Percentiles rank a stretch among this genome's conserved stretches.
Conservation (phyloP, 2,329 filamentous ascomycete genomes). For the Immersiporthe knoxdaviesiana region DNA sequence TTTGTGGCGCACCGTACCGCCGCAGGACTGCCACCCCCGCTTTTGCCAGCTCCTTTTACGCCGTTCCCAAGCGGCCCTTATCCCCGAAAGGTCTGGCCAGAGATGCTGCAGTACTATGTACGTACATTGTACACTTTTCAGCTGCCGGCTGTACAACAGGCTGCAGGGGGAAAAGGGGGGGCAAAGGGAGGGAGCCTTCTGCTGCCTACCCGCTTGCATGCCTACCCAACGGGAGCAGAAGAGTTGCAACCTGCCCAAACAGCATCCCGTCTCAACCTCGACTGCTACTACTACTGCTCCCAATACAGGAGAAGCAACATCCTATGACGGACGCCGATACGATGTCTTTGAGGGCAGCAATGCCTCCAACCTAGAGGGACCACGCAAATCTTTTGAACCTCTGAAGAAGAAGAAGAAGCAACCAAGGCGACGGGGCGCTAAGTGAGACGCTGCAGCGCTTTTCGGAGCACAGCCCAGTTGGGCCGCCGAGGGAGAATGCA, state of each 20-base stretch:
- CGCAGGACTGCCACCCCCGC: conserved; percentile 1
- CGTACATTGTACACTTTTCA: conserved; percentile 2
- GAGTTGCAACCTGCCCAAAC: neutral
- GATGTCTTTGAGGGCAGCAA: neutral
- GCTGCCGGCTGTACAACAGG: neutral
- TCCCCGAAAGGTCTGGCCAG: neutral
- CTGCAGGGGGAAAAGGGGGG: neutral
- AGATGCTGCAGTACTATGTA: too few species aligned
- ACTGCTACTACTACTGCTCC: neutral
- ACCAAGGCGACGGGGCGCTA: neutral
- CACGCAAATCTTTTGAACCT: neutral
- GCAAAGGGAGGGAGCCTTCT: neutral
- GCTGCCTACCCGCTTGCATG: neutral
- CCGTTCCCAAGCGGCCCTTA: neutral
- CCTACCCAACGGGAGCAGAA: neutral
- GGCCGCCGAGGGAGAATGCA: neutral
- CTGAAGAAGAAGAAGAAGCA: neutral
- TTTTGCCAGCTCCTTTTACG: neutral
- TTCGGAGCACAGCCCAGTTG: neutral
- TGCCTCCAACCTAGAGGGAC: neutral
- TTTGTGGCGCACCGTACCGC: neutral
- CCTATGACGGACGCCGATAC: neutral
- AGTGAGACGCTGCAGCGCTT: neutral
- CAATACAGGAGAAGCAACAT: neutral
- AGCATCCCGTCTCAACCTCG: neutral